Percentiles rank a stretch among this genome's conserved stretches.
These are phyloP conservation scores for Hanseniaspora taiwanica DNA, from an alignment of 805 yeast genomes.

Conservation along the genomic window DNA sequence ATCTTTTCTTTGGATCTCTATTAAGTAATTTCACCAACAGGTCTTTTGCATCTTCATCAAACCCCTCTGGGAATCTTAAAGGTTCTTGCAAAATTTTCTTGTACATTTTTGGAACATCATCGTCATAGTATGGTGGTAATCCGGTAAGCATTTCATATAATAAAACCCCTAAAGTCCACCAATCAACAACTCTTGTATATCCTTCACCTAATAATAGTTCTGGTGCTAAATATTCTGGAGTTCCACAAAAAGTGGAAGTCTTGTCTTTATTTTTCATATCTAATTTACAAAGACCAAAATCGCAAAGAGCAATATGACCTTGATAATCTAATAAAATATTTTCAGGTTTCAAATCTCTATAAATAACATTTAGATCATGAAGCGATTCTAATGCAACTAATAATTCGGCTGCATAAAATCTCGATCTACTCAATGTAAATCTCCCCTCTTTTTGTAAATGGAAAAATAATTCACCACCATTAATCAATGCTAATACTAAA, in stretches of 20 bases:
- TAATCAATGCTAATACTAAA: slow-evolving; percentile 80
- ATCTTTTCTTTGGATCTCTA: slow-evolving; percentile 72
- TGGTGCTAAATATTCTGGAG: slow-evolving; percentile 95
- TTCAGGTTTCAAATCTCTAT: slow-evolving; percentile 93
- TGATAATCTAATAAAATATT: slow-evolving; percentile 88
- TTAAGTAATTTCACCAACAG: slow-evolving; percentile 60
- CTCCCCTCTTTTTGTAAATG: slow-evolving; percentile 86
- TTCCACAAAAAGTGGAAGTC: slow-evolving; percentile 91
- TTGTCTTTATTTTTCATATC: slow-evolving; percentile 86
- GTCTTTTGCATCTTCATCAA: slow-evolving; percentile 78
- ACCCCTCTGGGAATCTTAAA: slow-evolving; percentile 72
- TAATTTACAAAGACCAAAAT: slow-evolving; percentile 90
- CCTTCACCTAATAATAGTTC: slow-evolving; percentile 86
- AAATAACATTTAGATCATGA: slow-evolving; percentile 84
- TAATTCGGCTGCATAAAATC: slow-evolving; percentile 90
- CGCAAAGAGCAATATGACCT: slow-evolving; percentile 96
- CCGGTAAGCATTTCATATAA: slow-evolving; percentile 95
- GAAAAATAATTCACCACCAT: slow-evolving; percentile 93
- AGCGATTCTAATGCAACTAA: slow-evolving; percentile 85
- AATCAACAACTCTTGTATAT: slow-evolving; percentile 89
- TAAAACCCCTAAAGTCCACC: slow-evolving; percentile 96
- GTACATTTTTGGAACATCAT: slow-evolving; percentile 86
- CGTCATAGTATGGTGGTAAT: slow-evolving; percentile 93
- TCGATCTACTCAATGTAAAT: slow-evolving; percentile 76
- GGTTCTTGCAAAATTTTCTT: slow-evolving; percentile 85